A percentile compares a stretch with the other conserved stretches of the same genome.
Evolutionary conservation across 139 green algal species (phyloP).

Genomic region (Coelastrella sp.): DNA sequence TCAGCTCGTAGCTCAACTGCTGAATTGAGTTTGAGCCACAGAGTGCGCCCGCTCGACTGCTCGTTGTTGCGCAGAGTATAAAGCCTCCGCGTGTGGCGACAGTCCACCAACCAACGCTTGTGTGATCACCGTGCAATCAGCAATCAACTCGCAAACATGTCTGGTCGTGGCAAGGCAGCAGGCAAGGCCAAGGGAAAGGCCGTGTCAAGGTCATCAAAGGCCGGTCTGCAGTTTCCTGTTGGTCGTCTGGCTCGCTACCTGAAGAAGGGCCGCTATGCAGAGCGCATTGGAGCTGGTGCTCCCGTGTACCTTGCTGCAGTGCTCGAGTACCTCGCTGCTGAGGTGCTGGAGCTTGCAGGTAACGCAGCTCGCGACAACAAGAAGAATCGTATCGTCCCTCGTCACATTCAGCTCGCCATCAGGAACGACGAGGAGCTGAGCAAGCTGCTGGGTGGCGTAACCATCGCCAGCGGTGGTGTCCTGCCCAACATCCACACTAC

Average conservation of each 20-base stretch:
- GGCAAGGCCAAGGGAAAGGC: slow-evolving; percentile 93
- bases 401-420: slow-evolving; percentile 94
- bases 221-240: slow-evolving; percentile 96
- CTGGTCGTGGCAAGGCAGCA: slow-evolving; percentile 89
- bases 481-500: slow-evolving; percentile 45
- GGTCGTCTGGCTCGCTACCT: slow-evolving; percentile 94
- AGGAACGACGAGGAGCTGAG: slow-evolving; percentile 95
- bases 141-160: slow-evolving; percentile 76
- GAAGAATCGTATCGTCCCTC: slow-evolving; percentile 89
- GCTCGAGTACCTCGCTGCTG: slow-evolving; percentile 90
- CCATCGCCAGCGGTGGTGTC: slow-evolving; percentile 95
- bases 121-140: background rate
- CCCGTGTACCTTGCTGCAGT: slow-evolving; percentile 86
- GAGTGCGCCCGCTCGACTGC: background rate
- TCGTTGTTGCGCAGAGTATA: background rate
- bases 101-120: background rate
- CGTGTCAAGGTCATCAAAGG: slow-evolving; percentile 90
- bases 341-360: slow-evolving; percentile 86
- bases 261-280: slow-evolving; percentile 80
- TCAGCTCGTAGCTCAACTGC: background rate
- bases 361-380: slow-evolving; percentile 94
- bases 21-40: background rate
- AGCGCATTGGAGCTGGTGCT: slow-evolving; percentile 70
- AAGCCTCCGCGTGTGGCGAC: background rate
- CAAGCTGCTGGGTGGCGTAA: slow-evolving; percentile 95